Evolutionary conservation across 1,139 yeast species (phyloP).

Genomic region (Sugiyamaella sp.): DNA sequence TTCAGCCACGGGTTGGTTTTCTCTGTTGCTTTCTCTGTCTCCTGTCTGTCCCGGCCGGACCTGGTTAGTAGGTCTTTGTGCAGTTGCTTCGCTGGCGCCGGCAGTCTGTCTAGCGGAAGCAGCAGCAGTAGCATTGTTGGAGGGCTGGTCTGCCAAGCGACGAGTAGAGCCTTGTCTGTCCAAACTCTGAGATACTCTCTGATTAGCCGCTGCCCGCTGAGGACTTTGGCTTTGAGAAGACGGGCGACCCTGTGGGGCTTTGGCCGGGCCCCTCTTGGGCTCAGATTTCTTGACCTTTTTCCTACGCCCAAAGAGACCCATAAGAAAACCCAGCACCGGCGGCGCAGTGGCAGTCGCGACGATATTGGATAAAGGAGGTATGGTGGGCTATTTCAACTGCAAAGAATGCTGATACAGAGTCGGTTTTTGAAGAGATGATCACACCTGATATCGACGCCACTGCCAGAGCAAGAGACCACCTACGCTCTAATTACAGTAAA

Average conservation of each 20-base stretch:
- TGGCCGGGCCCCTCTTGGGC: background rate
- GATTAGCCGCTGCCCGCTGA: background rate
- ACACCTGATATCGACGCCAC: background rate
- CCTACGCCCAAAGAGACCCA: constrained; percentile 15
- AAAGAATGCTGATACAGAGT: background rate
- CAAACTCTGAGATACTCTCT: too few species aligned
- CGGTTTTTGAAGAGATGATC: background rate
- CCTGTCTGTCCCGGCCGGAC: too few species aligned
- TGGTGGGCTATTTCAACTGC: background rate
- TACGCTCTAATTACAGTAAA: background rate
- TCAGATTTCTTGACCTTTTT: constrained; percentile 5
- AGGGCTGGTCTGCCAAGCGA: too few species aligned
- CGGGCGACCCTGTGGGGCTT: background rate
- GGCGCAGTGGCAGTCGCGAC: constrained; percentile 15
- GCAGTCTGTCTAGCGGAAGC: too few species aligned
- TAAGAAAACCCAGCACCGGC: constrained; percentile 15
- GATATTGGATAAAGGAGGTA: constrained; percentile 12
- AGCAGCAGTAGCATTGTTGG: too few species aligned
- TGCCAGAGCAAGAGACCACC: background rate
- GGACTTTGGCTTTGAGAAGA: background rate
- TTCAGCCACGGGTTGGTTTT: too few species aligned
- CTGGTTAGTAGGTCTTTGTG: too few species aligned
- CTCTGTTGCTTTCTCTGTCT: too few species aligned
- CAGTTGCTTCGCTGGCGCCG: too few species aligned
- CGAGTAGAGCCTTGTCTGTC: too few species aligned